Conservation (phyloP, 2,329 filamentous ascomycete genomes). For the Cryoendolithus antarcticus region DNA sequence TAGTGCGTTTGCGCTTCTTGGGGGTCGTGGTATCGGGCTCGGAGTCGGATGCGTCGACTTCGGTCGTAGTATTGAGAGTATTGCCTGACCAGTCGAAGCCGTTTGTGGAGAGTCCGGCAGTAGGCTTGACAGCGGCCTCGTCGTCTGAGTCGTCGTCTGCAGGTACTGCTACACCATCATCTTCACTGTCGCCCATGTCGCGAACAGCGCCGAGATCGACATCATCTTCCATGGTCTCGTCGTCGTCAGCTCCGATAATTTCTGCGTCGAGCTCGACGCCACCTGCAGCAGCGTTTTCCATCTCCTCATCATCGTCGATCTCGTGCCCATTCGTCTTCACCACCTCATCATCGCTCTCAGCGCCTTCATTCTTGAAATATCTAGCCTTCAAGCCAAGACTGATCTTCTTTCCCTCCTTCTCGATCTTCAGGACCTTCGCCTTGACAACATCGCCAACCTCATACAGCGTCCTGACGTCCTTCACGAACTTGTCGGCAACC, state of each 20-base stretch:
- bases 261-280: slow-evolving; percentile 8
- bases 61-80: slow-evolving; percentile 38
- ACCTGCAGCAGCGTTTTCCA: slow-evolving; percentile 10
- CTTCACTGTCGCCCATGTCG: slow-evolving; percentile 33
- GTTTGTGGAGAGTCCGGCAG: slow-evolving; percentile 48
- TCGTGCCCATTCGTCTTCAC: slow-evolving; percentile 22
- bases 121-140: slow-evolving; percentile 12
- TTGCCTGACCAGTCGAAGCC: slow-evolving; percentile 84
- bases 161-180: slow-evolving; percentile 37
- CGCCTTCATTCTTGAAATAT: slow-evolving; percentile 54
- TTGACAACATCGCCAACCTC: slow-evolving; percentile 87
- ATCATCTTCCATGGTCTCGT: slow-evolving; percentile 19
- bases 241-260: slow-evolving; percentile 16
- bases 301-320: slow-evolving; percentile 18
- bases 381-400: slow-evolving; percentile 89
- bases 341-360: slow-evolving; percentile 32
- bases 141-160: slow-evolving; percentile 31
- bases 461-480: slow-evolving; percentile 81
- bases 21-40: slow-evolving; percentile 38
- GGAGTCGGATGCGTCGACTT: slow-evolving; percentile 41
- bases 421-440: slow-evolving; percentile 71
- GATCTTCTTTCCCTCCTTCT: slow-evolving; percentile 62
- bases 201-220: slow-evolving; percentile 34
- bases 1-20: slow-evolving; percentile 55
- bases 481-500: slow-evolving; percentile 72